Evolutionary conservation across 345 rosid genomes (phyloP).

Genomic region (Crucihimalaya himalaica): DNA sequence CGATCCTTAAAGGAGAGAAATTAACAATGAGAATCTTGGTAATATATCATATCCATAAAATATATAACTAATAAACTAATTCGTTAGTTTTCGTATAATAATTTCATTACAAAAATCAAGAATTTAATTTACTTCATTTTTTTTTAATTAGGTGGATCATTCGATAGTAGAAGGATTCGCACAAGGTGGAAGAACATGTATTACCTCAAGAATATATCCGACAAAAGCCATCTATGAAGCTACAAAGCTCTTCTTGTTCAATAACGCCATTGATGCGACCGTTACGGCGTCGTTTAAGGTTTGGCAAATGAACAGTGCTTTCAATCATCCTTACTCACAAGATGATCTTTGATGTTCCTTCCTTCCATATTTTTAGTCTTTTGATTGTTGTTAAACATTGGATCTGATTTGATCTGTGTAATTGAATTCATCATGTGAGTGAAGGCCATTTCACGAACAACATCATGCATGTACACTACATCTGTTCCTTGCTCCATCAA

Average conservation of each 20-base stretch:
- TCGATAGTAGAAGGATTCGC: constrained; percentile 78
- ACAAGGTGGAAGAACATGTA: constrained; percentile 74
- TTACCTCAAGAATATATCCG: constrained; percentile 73
- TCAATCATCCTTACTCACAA: constrained; percentile 50
- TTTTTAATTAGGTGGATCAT: constrained; percentile 62
- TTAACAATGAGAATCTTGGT: constrained; percentile 68
- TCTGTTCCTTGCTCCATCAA: no score
- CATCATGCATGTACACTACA: no score
- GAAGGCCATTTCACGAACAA: no score
- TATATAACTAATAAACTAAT: neutral
- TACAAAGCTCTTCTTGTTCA: constrained; percentile 70
- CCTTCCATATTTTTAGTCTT: no score
- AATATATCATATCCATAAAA: constrained; percentile 25
- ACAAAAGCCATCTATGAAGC: constrained; percentile 73
- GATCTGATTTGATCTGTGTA: constrained; percentile 12
- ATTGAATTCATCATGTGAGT: neutral
- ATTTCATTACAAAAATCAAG: neutral
- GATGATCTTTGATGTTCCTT: constrained; percentile 20
- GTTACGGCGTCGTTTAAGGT: constrained; percentile 58
- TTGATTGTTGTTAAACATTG: neutral
- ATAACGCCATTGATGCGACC: constrained; percentile 59
- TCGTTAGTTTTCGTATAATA: neutral
- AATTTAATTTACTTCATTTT: neutral
- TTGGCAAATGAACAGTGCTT: constrained; percentile 77
- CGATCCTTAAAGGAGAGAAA: constrained; percentile 76